Base-by-base conservation (phyloP, 371 early-diverging fungal genomes). In the Lichtheimia corymbifera region DNA sequence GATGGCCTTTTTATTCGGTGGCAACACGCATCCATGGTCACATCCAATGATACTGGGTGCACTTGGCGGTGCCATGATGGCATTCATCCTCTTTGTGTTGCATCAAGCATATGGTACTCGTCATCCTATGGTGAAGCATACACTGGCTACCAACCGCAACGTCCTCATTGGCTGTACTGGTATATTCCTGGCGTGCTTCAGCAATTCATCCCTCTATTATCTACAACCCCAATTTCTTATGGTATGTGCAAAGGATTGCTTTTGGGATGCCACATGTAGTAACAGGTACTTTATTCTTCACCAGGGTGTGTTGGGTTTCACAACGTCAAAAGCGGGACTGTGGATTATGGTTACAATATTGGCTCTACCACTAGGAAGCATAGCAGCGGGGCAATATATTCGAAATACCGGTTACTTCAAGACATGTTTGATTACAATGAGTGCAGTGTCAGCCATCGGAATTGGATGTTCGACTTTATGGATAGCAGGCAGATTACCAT, bases 41-140 rank as follows among this genome's bases (percentile, higher is more conserved):
- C 30, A 88, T 28, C 83, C 81, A 3, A 47, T 78, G 35, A 77
- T 85, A 27, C 72, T 87, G 35, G 63, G 73, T 0, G 62, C 85
- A n/a, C 70, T 86, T 9, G 53, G 67, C 6, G 79, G 68, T 6
- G 76, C 80, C 2, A 60, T 61, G 13, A 62, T 63, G 4, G 65
- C 86, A 13, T 76, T 84, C 14, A 30, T 68, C 0, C 44, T 67
- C 14, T 90, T 90, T 57, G 25, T 76, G 18, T 2, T 81, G 0
- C 63, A 80, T 18, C 91, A 58, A 88, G 82, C 0, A 64, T 64
- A 1, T 72, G 87, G 50, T 91, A 90, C 3, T 79, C 90, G 44
- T 44, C 89, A 1, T 85, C 86, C 14, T 58, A 1, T 30, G 30
- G 7, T 30, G 30, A 30, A 30, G 30, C 30, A 30, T 62, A 41